phyloP scores from a whole-genome alignment of 116 monocot species.

The Iris pallida region DNA sequence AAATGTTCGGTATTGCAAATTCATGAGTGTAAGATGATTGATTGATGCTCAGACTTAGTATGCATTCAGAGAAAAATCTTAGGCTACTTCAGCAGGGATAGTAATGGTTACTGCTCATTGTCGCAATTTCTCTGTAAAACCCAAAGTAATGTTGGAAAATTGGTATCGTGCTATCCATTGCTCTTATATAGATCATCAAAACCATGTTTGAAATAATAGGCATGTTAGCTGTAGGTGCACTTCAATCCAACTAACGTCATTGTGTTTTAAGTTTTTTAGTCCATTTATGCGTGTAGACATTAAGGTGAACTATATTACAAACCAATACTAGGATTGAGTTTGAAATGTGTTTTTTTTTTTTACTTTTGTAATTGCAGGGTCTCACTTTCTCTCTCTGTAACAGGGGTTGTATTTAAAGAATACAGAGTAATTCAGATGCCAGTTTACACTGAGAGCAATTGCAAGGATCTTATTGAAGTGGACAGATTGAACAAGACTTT shows the following conservation, averaged over 20 bases:
- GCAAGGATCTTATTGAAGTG: too few species aligned
- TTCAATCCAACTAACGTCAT: constrained; percentile 13
- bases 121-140: constrained; percentile 11
- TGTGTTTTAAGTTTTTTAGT: constrained; percentile 37
- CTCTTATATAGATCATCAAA: too few species aligned
- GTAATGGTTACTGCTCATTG: constrained; percentile 7
- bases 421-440: constrained; percentile 66
- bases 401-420: constrained; percentile 93
- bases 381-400: not conserved
- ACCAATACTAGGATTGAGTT: not conserved
- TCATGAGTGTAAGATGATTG: constrained; percentile 55
- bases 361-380: not conserved
- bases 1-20: constrained; percentile 61
- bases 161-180: too few species aligned
- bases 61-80: constrained; percentile 71
- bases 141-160: too few species aligned
- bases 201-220: not conserved
- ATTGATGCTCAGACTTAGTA: constrained; percentile 55
- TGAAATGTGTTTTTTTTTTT: not conserved
- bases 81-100: constrained; percentile 52
- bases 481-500: too few species aligned
- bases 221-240: not conserved
- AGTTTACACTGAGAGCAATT: constrained; percentile 90
- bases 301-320: constrained; percentile 49
- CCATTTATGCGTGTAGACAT: constrained; percentile 85